A percentile compares a stretch with the other conserved stretches of the same genome.
Conservation (phyloP, 176 grass and related monocot species). For the Musa schizocarpa region DNA sequence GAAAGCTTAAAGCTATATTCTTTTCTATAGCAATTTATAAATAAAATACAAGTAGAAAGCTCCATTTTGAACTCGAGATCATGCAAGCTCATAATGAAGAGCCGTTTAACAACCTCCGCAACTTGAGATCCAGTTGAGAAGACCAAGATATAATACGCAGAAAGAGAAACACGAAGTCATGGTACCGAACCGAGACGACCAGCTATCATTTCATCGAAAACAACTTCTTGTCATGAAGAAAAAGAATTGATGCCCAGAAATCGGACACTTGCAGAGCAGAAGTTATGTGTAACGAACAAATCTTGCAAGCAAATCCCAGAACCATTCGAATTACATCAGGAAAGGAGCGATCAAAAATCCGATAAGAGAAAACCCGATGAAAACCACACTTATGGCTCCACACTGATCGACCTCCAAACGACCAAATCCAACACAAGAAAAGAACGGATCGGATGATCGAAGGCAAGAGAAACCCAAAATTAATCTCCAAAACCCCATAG, state of each 20-base stretch:
- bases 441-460: constrained; percentile 2
- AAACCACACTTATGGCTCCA: neutral
- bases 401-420: constrained; percentile 3
- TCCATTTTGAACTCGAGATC: no score
- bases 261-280: neutral
- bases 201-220: neutral
- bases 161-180: neutral
- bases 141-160: neutral
- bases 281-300: neutral
- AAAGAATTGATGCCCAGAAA: neutral
- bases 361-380: neutral
- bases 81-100: no score
- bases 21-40: neutral
- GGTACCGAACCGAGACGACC: neutral
- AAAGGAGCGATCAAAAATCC: constrained; percentile 1
- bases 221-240: neutral
- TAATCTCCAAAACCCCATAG: constrained; percentile 3
- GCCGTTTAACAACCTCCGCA: no score
- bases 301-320: neutral
- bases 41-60: neutral
- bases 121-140: no score
- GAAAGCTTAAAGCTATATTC: neutral
- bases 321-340: neutral
- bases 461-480: neutral
- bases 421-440: neutral